These are phyloP conservation scores for Macrolepiota dolichaula DNA, from an alignment of 768 basidiomycete genomes.

Conservation along the genomic window DNA sequence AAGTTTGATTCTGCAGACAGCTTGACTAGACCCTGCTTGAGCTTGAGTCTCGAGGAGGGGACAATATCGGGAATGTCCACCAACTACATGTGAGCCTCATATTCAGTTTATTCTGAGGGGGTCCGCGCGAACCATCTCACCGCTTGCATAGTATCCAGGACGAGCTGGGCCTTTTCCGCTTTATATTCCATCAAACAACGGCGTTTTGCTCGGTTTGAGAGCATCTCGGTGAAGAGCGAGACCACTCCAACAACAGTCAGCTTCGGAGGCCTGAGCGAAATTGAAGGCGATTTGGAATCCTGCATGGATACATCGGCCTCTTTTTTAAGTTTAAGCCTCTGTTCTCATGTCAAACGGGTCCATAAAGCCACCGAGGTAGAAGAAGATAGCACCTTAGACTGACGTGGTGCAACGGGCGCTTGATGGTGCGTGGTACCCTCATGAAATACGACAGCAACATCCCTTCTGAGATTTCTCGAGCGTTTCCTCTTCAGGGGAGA, in stretches of 20 bases:
- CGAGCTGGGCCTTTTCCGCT: slow-evolving; percentile 2
- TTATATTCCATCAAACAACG: slow-evolving; percentile 4
- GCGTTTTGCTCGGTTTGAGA: not conserved
- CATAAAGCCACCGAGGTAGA: no score
- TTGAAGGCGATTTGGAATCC: not conserved
- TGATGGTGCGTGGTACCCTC: not conserved
- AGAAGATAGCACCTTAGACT: not conserved
- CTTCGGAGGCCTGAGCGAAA: not conserved
- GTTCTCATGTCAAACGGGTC: not conserved
- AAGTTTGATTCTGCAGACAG: slow-evolving; percentile 2
- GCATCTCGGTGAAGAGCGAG: slow-evolving; percentile 1
- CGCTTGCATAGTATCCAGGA: slow-evolving; percentile 10
- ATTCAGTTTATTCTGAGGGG: not conserved
- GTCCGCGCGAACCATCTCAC: not conserved
- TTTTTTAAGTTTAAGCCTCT: slow-evolving; percentile 1
- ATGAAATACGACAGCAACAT: not conserved
- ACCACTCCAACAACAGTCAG: slow-evolving; percentile 2
- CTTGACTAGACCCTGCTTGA: slow-evolving; percentile 1
- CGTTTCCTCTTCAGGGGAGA: not conserved
- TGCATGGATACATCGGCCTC: not conserved
- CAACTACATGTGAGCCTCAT: not conserved
- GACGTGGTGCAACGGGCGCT: not conserved
- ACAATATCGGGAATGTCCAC: slow-evolving; percentile 4
- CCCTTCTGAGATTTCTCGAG: not conserved
- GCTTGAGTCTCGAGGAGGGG: not conserved